Evolutionary conservation across 1,139 yeast species (phyloP), one percentile per base, ranked within the genome.

Genomic region (Nakaseomyces sp.): DNA sequence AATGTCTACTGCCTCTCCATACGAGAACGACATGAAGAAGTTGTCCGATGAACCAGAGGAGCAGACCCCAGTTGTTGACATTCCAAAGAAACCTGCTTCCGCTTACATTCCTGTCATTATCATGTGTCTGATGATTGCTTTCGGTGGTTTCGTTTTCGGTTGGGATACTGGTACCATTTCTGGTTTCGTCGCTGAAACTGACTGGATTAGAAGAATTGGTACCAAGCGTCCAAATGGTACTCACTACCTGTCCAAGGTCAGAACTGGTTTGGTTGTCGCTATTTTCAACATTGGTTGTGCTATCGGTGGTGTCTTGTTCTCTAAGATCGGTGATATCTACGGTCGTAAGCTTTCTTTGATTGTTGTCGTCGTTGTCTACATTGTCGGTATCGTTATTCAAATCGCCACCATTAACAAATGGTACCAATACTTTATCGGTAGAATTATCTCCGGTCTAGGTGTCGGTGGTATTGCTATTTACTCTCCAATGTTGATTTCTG

Each of bases 141-240:
- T 78, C 50, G 84, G 81, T 64, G 86, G 86, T 60, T 72, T 78
- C 58, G 76, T 80, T 48, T 81, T 73, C 57, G 88, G 88, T 53
- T 81, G 80, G 75, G 88, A 81, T 66, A 81, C 88, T 28, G 88
- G 88, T 68, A 79, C 87, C 55, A 81, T 81, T 61, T 76, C 83
- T 24, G 93, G 94, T 60, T 79, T 83, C 53, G 73, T 82, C 59
- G 80, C 80, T 57, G 79, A 81, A 86, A 65, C 73, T 5, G 78
- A 77, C 55, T 86, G 79, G 60, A 66, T 65, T 42, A 56, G 59
- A 35, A 70, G 76, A 52, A 82, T 81, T 50, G 79, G 79, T 54
- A 43, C 47, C 33, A 36, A 32, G 37, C 22, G 36, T 50, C 37
- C 50, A 9, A 54, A 58, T 5, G 72, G 74, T 43, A 57, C 50